Base-by-base conservation (phyloP, 2,329 filamentous ascomycete genomes). In the Phialophora verrucosa region DNA sequence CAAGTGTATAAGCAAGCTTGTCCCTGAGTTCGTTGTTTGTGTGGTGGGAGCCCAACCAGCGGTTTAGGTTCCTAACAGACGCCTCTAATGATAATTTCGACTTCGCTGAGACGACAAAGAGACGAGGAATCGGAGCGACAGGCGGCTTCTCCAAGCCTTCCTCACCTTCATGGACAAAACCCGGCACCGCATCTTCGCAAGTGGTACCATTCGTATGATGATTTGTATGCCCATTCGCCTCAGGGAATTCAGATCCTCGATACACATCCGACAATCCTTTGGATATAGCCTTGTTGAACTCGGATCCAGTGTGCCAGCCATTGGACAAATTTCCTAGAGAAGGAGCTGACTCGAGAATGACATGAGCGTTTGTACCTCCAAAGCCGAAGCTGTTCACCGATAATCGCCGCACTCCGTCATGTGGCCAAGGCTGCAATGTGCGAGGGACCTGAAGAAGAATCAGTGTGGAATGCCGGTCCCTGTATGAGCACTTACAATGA, bases 301-400 rank as follows among this genome's bases (percentile, higher is more conserved):
- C 25, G 17, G 23, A 29, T 17, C n/a, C 25, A 29, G 17, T 32
- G n/a, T n/a, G 23, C 53, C n/a, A 29, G 23, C 31, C n/a, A 29
- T n/a, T 23, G 7, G 29, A 29, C 25, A 55, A 10, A 55, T 55
- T 35, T 55, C 11, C 25, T 11, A 20, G 8, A n/a, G 25, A n/a
- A 23, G 25, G 23, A 6, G n/a, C n/a, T 29, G 25, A 23, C 25
- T 55, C 25, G 31, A 55, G 53, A 17, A 55, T 29, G 12, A 32
- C 25, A 55, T 79, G 76, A 0, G 74, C 76, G 62, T 79, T 79
- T 65, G 68, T 74, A 3, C 78, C 78, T 25, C 77, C 78, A 56
- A 76, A 75, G 4, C 77, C 76, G 60, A 78, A 78, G 0, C 67
- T 73, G 61, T 76, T 35, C 3, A 35, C 32, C 78, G 20, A 78